Evolutionary conservation across 345 rosid genomes (phyloP).

Genomic region (Boechera divaricarpa): DNA sequence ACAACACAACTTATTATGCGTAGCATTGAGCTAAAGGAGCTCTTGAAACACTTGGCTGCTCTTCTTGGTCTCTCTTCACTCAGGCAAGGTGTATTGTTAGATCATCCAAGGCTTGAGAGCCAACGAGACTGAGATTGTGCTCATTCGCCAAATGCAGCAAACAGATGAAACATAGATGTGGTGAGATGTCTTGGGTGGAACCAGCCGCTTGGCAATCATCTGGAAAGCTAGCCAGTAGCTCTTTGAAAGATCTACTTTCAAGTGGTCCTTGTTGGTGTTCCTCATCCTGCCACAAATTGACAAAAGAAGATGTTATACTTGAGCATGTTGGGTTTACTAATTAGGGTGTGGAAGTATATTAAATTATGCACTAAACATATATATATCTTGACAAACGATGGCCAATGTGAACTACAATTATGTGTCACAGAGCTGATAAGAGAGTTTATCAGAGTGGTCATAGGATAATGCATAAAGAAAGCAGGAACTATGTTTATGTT

Average conservation of each 20-base stretch:
- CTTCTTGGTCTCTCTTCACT: slow-evolving; percentile 17
- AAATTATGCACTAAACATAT: background rate
- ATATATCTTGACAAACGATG: background rate
- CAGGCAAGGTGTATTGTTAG: slow-evolving; percentile 54
- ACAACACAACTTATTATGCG: slow-evolving; percentile 29
- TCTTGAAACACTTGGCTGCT: slow-evolving; percentile 19
- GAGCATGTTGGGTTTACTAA: background rate
- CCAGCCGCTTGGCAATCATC: slow-evolving; percentile 75
- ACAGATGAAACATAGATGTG: slow-evolving; percentile 95
- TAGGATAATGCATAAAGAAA: background rate
- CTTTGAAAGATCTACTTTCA: slow-evolving; percentile 66
- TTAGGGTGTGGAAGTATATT: background rate
- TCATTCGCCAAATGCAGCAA: slow-evolving; percentile 90
- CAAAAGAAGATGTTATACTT: background rate
- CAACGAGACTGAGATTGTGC: slow-evolving; percentile 71
- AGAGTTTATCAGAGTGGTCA: background rate
- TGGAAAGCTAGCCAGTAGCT: slow-evolving; percentile 73
- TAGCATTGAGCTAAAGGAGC: background rate
- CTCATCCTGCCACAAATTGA: slow-evolving; percentile 33
- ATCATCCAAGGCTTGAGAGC: slow-evolving; percentile 65
- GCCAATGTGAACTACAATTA: background rate
- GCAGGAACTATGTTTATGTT: slow-evolving; percentile 6
- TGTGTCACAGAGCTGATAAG: background rate
- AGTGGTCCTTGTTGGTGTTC: slow-evolving; percentile 53
- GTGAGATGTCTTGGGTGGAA: slow-evolving; percentile 68